Base-by-base conservation (phyloP, 768 basidiomycete genomes). In the Kwoniella sp. region DNA sequence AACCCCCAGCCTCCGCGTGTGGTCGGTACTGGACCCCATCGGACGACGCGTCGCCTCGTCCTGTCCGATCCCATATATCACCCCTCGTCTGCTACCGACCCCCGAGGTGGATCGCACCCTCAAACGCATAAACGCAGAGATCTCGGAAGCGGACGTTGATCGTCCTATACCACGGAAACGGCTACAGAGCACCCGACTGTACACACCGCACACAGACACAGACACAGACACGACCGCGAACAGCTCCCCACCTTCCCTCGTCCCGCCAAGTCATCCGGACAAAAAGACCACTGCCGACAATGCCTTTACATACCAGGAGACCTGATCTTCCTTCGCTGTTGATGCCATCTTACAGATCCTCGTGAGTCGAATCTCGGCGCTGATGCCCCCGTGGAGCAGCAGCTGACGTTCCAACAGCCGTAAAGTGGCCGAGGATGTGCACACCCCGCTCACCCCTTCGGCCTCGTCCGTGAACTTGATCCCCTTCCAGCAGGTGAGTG, bases 381-480 rank as follows among this genome's bases (percentile, higher is more conserved):
- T 26, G 19, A 29, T 9, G 37, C 14, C 6, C 41, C 25, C 5
- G 8, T 17, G 17, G 3, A 10, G 7, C 6, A 26, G 3, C n/a
- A 31, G 8, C 44, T 46, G 15, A 33, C 44, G 23, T 34, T n/a
- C n/a, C n/a, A n/a, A n/a, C n/a, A n/a, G n/a, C n/a, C n/a, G n/a
- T n/a, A n/a, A n/a, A n/a, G 34, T 53, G 23, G 26, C 29, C 5
- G 50, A 58, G 31, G 57, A 58, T 36, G 51, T 53, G 19, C 50
- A 50, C 28, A 54, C 53, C 28, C 57, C 57, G 5, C 50, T 45
- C 34, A 54, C 53, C 14, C 57, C 57, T 9, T 50, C 49, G 11
- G 48, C 57, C 14, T 59, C n/a, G n/a, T n/a, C n/a, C n/a, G n/a
- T 50, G 31, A 55, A 52, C 23, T 53, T 53, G n/a, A 26, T 59